Base-by-base conservation (phyloP, 306 rosid genomes). In the Gillenia trifoliata region DNA sequence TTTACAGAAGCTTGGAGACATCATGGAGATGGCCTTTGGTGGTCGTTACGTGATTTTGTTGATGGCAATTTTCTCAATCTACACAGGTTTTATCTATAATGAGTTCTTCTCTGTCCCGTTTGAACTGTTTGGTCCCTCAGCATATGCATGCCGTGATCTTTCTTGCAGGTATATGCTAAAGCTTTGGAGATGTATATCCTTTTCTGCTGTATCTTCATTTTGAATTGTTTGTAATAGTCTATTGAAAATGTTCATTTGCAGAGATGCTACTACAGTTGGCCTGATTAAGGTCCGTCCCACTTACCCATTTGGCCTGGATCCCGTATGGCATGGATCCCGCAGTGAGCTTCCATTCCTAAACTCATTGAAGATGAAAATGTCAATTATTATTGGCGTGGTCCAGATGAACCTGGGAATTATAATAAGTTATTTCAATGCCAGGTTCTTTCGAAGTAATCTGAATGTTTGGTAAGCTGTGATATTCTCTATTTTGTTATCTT, bases 321-420 rank as follows among this genome's bases (percentile, higher is more conserved):
- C 99, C 76, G 96, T 83, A 54, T 94, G 99, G 97, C 97, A 94
- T 75, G 99, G 99, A 23, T 4, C 87, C 68, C 91, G 99, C 68
- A 92, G 91, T 79, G 99, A 94, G 88, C 88, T 94, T 55, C 99
- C 99, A 70, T 94, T 94, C 80, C 89, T 94, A 4, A 94, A 94
- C 90, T 94, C 99, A 15, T 77, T 94, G 93, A 94, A 94, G 82
- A 94, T 94, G 99, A 94, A 94, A 75, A 86, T 94, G 99, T 94
- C 99, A 64, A 94, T 94, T 86, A 93, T 94, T 81, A 40, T 94
- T 61, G 99, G 99, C 60, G 97, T 94, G 65, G 90, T 92, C 59
- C 99, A 94, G 75, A 94, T 94, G 99, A 92, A 94, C 85, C 99
- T 94, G 64, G 99, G 99, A 82, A 92, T 94, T 60, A 47, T 94